Conservation (phyloP, 1,284 basidiomycete genomes). For the Anthracocystis walkeri region DNA sequence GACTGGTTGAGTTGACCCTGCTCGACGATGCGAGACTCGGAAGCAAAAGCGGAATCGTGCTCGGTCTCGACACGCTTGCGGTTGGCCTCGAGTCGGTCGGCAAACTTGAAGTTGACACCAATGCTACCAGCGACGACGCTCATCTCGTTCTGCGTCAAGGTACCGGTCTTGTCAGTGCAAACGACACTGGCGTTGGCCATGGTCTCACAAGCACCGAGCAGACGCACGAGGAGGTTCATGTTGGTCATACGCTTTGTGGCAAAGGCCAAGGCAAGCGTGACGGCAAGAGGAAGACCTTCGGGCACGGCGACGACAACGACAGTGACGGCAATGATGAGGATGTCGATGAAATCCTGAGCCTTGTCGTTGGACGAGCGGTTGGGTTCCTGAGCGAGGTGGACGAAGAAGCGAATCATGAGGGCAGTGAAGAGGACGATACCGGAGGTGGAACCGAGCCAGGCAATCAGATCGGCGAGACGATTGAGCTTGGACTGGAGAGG, state of each 20-base stretch:
- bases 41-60: constrained; percentile 55
- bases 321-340: constrained; percentile 94
- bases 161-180: constrained; percentile 91
- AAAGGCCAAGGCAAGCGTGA: constrained; percentile 94
- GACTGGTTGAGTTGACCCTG: constrained; percentile 72
- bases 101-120: constrained; percentile 93
- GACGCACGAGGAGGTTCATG: constrained; percentile 92
- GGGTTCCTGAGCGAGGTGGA: constrained; percentile 75
- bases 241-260: constrained; percentile 97
- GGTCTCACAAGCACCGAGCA: constrained; percentile 95
- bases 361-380: constrained; percentile 80
- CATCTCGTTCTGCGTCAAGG: constrained; percentile 92
- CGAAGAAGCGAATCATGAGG: constrained; percentile 94
- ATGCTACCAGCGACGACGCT: constrained; percentile 93
- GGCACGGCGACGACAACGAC: constrained; percentile 96
- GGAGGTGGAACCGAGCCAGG: constrained; percentile 85
- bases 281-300: constrained; percentile 94
- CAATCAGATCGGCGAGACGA: constrained; percentile 89
- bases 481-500: constrained; percentile 96
- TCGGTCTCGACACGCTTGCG: constrained; percentile 80
- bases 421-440: constrained; percentile 85
- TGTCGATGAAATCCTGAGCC: constrained; percentile 90
- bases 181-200: constrained; percentile 98
- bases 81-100: constrained; percentile 82
- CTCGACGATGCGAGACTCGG: constrained; percentile 88